Conservation (phyloP, 129 eudicot genomes). For the Artemisia tridentata region DNA sequence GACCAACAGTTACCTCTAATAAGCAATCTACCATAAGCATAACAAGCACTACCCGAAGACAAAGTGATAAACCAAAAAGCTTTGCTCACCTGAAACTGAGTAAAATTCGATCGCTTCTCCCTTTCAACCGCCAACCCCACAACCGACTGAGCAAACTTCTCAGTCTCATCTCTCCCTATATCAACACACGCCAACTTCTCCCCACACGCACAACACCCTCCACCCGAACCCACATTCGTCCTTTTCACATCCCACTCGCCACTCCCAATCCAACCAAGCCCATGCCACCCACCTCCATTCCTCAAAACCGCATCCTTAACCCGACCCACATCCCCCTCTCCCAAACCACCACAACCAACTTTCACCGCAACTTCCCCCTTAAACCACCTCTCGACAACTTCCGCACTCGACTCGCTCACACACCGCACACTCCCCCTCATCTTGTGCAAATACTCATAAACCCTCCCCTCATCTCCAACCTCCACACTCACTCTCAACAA, state of each 20-base stretch:
- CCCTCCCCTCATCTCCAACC: conserved; percentile 50
- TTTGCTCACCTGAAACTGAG: conserved; percentile 63
- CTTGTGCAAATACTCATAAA: conserved; percentile 88
- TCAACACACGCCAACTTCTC: conserved; percentile 81
- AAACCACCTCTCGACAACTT: conserved; percentile 65
- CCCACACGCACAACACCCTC: conserved; percentile 56
- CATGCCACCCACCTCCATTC: conserved; percentile 99
- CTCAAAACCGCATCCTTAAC: conserved; percentile 50
- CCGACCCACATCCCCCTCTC: conserved; percentile 39
- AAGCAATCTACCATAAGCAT: neutral
- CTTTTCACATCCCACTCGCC: conserved; percentile 64
- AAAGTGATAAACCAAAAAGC: neutral
- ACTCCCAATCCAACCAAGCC: conserved; percentile 84
- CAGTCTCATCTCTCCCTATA: conserved; percentile 63
- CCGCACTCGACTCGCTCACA: conserved; percentile 48
- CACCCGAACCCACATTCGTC: conserved; percentile 39
- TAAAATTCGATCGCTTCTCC: conserved; percentile 68
- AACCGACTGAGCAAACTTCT: conserved; percentile 70
- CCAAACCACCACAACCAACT: conserved; percentile 30
- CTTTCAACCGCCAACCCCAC: conserved; percentile 71
- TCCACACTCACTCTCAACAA: conserved; percentile 77
- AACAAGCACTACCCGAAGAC: neutral
- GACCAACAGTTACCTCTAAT: neutral
- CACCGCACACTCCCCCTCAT: conserved; percentile 52
- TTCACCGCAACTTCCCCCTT: conserved; percentile 39